phyloP scores from a whole-genome alignment of 495 filamentous ascomycete genomes.

The Trichocladium uniseriatum region DNA sequence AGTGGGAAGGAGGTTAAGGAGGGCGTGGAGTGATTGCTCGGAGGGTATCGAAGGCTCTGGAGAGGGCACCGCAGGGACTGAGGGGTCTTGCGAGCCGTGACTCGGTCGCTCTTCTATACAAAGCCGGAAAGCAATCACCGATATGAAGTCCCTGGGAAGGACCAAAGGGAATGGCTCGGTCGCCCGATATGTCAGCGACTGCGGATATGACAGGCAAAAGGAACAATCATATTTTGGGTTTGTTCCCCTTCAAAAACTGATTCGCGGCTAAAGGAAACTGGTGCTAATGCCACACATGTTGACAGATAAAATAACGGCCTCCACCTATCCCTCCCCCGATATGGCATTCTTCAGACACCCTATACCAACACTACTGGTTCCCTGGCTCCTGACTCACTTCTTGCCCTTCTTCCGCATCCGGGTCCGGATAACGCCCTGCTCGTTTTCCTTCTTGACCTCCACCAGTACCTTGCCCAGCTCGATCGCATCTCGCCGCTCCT shows the following conservation, averaged over 20 bases:
- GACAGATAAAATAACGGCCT: neutral
- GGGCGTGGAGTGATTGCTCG: too few species aligned
- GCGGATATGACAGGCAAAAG: too few species aligned
- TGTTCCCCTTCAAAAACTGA: neutral
- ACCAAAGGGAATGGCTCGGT: too few species aligned
- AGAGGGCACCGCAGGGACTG: too few species aligned
- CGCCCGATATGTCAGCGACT: too few species aligned
- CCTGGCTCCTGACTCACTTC: constrained; percentile 7
- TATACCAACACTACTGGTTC: neutral
- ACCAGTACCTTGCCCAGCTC: constrained; percentile 2
- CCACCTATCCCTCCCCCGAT: neutral
- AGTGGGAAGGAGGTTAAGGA: constrained; percentile 31
- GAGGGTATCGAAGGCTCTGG: too few species aligned
- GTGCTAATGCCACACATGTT: neutral
- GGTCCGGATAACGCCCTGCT: constrained; percentile 22
- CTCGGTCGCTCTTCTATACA: too few species aligned
- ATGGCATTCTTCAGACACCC: neutral
- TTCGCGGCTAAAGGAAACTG: neutral
- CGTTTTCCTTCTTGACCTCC: constrained; percentile 17
- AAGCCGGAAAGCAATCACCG: too few species aligned
- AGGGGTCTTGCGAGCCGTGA: too few species aligned
- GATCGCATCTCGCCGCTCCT: constrained; percentile 18
- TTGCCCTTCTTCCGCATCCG: constrained; percentile 21
- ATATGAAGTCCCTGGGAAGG: too few species aligned
- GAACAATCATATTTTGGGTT: too few species aligned